Conservation (phyloP, 2,329 filamentous ascomycete genomes). For the Juglanconis oblonga region DNA sequence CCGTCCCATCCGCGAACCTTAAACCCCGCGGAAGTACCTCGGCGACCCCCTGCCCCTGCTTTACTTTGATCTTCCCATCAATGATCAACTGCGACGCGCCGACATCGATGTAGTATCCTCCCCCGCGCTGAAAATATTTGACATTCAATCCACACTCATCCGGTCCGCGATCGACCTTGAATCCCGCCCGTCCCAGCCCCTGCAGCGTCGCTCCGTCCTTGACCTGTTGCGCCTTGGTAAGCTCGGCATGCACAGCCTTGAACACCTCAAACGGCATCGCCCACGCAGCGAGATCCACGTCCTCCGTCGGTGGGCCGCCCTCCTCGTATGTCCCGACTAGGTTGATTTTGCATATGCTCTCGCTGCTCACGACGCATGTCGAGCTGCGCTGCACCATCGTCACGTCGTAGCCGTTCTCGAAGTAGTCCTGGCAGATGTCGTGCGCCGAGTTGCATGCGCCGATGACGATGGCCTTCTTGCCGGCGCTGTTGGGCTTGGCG, state of each 20-base stretch:
- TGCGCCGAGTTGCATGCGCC: conserved; percentile 68
- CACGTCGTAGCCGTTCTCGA: conserved; percentile 63
- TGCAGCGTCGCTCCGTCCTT: conserved; percentile 37
- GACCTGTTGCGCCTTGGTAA: conserved; percentile 30
- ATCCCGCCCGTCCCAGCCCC: conserved; percentile 54
- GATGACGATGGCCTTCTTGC: conserved; percentile 62
- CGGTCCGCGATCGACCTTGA: conserved; percentile 57
- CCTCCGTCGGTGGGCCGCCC: conserved; percentile 57
- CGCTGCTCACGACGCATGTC: conserved; percentile 61
- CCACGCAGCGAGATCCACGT: conserved; percentile 61
- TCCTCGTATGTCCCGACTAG: conserved; percentile 51
- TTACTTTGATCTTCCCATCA: conserved; percentile 62
- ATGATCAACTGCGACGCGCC: conserved; percentile 60
- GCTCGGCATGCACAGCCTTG: conserved; percentile 53
- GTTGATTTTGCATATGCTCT: conserved; percentile 48
- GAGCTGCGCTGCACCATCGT: conserved; percentile 68
- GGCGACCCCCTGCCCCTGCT: conserved; percentile 54
- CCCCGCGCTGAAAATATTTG: conserved; percentile 64
- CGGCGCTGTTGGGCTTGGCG: conserved; percentile 41
- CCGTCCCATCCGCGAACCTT: conserved; percentile 50
- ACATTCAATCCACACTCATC: conserved; percentile 55
- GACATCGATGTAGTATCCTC: conserved; percentile 70
- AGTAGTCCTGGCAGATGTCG: conserved; percentile 67
- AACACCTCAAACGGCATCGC: conserved; percentile 56
- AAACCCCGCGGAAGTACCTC: conserved; percentile 45